Conservation (phyloP, 805 yeast genomes). For the Lachancea waltii region DNA sequence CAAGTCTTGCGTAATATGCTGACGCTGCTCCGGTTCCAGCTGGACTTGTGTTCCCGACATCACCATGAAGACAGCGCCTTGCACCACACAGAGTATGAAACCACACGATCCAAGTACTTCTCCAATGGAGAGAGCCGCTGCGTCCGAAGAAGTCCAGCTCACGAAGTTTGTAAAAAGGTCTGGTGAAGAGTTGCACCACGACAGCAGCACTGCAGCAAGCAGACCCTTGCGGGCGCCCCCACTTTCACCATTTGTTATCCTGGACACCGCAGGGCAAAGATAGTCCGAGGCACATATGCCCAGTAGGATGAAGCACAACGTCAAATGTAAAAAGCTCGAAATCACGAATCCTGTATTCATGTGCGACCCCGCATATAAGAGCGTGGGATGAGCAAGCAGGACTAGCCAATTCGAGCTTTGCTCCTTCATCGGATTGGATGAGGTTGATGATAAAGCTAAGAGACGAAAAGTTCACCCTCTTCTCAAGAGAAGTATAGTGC, state of each 20-base stretch:
- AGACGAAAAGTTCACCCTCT: too few relatives aligned
- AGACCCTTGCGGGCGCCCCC: constrained; percentile 16
- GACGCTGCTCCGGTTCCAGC: constrained; percentile 16
- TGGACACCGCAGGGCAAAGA: constrained; percentile 32
- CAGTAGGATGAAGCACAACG: constrained; percentile 26
- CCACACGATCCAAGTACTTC: constrained; percentile 36
- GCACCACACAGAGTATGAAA: constrained; percentile 31
- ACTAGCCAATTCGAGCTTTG: not conserved
- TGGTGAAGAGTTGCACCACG: constrained; percentile 36
- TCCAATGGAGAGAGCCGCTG: constrained; percentile 31
- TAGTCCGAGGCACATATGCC: constrained; percentile 34
- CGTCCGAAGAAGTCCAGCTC: constrained; percentile 29
- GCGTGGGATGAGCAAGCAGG: constrained; percentile 24
- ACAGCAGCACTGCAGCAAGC: constrained; percentile 27
- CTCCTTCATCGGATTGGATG: not conserved
- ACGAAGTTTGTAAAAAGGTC: constrained; percentile 33
- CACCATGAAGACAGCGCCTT: constrained; percentile 28
- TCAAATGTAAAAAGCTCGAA: constrained; percentile 24
- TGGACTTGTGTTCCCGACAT: constrained; percentile 20
- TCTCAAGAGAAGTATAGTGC: too few relatives aligned
- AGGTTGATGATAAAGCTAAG: not conserved
- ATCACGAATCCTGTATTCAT: constrained; percentile 18
- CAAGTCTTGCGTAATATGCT: constrained; percentile 23
- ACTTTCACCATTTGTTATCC: constrained; percentile 19
- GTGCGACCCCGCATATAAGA: constrained; percentile 20